Base-by-base conservation (phyloP, 495 filamentous ascomycete genomes). In the Penicillium turbatum region DNA sequence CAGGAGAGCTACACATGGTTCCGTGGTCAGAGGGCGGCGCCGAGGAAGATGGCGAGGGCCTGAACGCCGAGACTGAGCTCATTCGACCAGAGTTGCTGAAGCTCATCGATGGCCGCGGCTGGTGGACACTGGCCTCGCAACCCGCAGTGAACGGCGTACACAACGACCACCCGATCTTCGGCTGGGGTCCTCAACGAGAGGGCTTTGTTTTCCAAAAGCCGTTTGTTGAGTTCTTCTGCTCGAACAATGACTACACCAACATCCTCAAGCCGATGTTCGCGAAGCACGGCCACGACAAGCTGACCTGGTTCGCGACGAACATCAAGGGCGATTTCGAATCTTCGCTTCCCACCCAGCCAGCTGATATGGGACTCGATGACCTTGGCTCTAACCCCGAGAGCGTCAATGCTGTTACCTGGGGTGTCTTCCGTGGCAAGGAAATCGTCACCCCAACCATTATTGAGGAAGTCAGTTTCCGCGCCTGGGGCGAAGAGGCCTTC, bases 121-220 rank as follows among this genome's bases (percentile, higher is more conserved):
- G 76, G 88, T 97, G 92, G 95, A 95, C 90, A 4, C 82, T 98
- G 11, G 93, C 93, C 19, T 93, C 88, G n/a, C 93, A 98, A 64
- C 93, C 93, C 21, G 90, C 93, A 30, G 89, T 96, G 21, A 92
- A 97, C 62, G 90, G 90, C 30, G 70, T 90, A 6, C 80, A 78
- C 34, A 90, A 85, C 53, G 79, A 80, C 49, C 82, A 98, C 67
- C 68, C 77, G n/a, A 77, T 87, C 48, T 95, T 96, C 67, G 93
- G 93, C 51, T 98, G 93, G 93, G 93, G 93, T 11, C 93, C 93
- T 0, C 82, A 81, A 36, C 84, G 90, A 56, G 71, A 76, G 34
- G 93, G 93, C 2, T 97, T 95, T 68, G 90, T 97, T 45, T 98
- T 96, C 76, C 93, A 98, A 62, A 98, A 98, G 70, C 86, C 93